Evolutionary conservation across 1,284 basidiomycete genomes (phyloP).

Genomic region (Lentinus polychrous): DNA sequence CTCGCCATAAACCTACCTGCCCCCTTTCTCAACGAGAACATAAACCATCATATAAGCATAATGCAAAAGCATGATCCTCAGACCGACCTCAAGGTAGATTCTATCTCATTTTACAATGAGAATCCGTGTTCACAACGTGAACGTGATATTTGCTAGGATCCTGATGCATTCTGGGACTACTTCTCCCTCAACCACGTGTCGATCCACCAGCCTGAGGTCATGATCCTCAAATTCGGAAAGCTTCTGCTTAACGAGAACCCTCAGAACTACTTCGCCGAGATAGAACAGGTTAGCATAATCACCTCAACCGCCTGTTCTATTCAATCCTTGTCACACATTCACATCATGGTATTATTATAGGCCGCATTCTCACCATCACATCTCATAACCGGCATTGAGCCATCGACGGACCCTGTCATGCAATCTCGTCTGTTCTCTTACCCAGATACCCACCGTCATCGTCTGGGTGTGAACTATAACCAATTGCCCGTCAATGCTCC

Average conservation of each 20-base stretch:
- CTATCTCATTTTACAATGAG: neutral
- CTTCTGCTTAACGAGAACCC: conserved; percentile 83
- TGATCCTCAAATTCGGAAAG: conserved; percentile 82
- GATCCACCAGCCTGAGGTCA: conserved; percentile 85
- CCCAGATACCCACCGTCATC: conserved; percentile 90
- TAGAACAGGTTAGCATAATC: conserved; percentile 58
- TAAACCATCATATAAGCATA: too few relatives aligned
- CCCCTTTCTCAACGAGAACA: too few relatives aligned
- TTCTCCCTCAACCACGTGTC: conserved; percentile 88
- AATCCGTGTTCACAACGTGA: neutral
- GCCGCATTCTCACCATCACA: conserved; percentile 84
- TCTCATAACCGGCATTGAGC: conserved; percentile 81
- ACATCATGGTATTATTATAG: conserved; percentile 26
- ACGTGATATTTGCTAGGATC: conserved; percentile 32
- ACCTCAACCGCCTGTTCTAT: neutral
- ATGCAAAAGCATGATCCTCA: conserved; percentile 91
- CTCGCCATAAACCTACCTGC: too few relatives aligned
- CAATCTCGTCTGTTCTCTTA: conserved; percentile 94
- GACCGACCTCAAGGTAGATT: conserved; percentile 61
- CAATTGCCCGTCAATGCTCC: conserved; percentile 90
- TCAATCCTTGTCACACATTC: too few relatives aligned
- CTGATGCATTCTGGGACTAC: conserved; percentile 87
- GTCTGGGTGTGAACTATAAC: conserved; percentile 81
- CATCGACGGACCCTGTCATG: conserved; percentile 84
- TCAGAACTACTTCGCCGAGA: conserved; percentile 82